Percentiles rank a stretch among this genome's conserved stretches.
These are phyloP conservation scores for Gillenia trifoliata DNA, from an alignment of 306 rosid genomes.

Conservation along the genomic window DNA sequence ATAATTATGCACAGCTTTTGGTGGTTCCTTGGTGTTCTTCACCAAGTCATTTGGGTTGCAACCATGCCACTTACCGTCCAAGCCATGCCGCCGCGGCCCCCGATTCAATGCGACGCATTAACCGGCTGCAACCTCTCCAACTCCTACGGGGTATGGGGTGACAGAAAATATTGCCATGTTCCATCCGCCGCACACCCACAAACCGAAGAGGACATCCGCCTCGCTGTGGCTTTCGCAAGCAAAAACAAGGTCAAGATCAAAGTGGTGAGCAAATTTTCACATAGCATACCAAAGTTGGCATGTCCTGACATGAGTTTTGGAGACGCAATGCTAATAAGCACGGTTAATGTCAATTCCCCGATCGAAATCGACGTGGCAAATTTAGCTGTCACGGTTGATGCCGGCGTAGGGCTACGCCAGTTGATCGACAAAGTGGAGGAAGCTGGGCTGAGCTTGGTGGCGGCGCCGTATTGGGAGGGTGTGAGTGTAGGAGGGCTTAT, in stretches of 20 bases:
- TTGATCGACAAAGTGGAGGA: constrained; percentile 32
- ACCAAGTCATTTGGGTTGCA: constrained; percentile 4
- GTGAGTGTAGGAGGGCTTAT: constrained; percentile 40
- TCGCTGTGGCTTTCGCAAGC: constrained; percentile 45
- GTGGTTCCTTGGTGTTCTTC: constrained; percentile 16
- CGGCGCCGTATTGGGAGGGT: constrained; percentile 49
- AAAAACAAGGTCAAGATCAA: constrained; percentile 47
- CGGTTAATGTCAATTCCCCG: constrained; percentile 4
- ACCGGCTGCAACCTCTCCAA: constrained; percentile 56
- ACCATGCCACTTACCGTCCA: constrained; percentile 1
- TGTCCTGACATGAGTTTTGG: constrained; percentile 36
- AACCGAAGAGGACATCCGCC: constrained; percentile 48
- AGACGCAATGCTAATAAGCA: constrained; percentile 24
- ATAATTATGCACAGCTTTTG: constrained; percentile 16
- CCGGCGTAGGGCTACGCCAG: constrained; percentile 32
- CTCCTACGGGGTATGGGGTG: constrained; percentile 70
- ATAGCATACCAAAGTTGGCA: constrained; percentile 57
- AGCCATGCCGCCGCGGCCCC: constrained; percentile 40
- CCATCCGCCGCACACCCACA: constrained; percentile 43
- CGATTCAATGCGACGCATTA: constrained; percentile 38
- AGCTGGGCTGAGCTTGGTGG: constrained; percentile 36
- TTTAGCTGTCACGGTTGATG: constrained; percentile 25
- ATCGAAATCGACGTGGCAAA: constrained; percentile 21
- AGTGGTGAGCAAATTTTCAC: constrained; percentile 55
- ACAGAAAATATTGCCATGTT: constrained; percentile 44